Base-by-base conservation (phyloP, 176 grass and related monocot species). In the Poa pratensis region DNA sequence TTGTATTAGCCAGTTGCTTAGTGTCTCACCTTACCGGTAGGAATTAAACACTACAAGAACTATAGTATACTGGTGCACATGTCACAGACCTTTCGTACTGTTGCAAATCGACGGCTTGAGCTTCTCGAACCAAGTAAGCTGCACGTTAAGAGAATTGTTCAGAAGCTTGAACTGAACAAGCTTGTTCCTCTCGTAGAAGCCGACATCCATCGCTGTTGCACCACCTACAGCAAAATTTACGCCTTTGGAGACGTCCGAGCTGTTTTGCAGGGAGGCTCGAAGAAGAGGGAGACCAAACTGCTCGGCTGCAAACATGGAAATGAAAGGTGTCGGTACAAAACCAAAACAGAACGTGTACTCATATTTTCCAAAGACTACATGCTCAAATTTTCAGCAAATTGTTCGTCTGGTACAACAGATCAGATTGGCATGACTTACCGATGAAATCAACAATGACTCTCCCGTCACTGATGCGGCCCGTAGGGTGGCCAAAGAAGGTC, bases 81-180 rank as follows among this genome's bases (percentile, higher is more conserved):
- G 26, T 24, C 18, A 6, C 3, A 5, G 20, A 83, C 90, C 67
- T 85, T 62, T 2, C 1, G 61, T 81, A 9, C 24, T 61, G 63
- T 78, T 85, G 91, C 85, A 85, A 35, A 93, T 55, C 0, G 49
- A 60, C 61, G 88, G 88, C 64, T 87, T 87, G 40, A 87, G 37
- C 55, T 86, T 1, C 84, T 93, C 73, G 76, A 93, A 96, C 89
- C 87, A 88, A 4, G 17, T 81, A 6, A 93, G 24, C 80, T 96
- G 88, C 68, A 70, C 23, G 3, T 54, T 43, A 6, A 90, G 26
- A 14, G 89, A 91, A 10, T 22, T 75, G 67, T 93, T 91, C 0
- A 83, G 13, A 2, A 82, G 28, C 30, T 72, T 17, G 4, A 48
- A n/a, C 19, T 2, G 20, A 0, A 77, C 75, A 13, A 91, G 35